Percentiles rank a stretch among this genome's conserved stretches.
Evolutionary conservation across 2,329 filamentous ascomycete species (phyloP).

Genomic region (Fusarium sp.): DNA sequence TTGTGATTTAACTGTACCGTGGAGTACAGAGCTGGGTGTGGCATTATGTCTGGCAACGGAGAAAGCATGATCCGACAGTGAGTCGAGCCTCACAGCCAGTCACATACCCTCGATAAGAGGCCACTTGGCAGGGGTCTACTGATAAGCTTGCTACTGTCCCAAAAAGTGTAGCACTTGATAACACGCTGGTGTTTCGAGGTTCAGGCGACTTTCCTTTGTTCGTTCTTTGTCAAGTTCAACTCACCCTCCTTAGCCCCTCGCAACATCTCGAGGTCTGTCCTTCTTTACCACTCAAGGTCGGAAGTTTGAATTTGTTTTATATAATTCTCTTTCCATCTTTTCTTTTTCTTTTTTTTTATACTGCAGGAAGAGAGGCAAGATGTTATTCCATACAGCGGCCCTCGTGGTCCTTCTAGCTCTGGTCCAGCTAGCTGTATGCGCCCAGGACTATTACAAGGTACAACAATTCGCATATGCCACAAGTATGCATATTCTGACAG

Average conservation of each 20-base stretch:
- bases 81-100: conserved; percentile 39
- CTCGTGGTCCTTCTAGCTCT: conserved; percentile 64
- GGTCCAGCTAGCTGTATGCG: conserved; percentile 65
- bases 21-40: not conserved
- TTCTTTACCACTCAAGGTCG: conserved; percentile 6
- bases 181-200: conserved; percentile 50
- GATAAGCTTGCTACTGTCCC: conserved; percentile 31
- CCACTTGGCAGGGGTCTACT: conserved; percentile 13
- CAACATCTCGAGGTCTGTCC: conserved; percentile 6
- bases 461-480: not conserved
- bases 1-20: not conserved
- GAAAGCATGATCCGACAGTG: conserved; percentile 18
- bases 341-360: conserved; percentile 16
- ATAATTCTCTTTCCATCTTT: not conserved
- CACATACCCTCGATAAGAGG: conserved; percentile 31
- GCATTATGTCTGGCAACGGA: not conserved
- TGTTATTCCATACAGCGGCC: conserved; percentile 63
- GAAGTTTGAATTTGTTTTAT: not conserved
- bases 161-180: conserved; percentile 45
- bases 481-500: conserved; percentile 3
- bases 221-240: conserved; percentile 6
- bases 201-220: conserved; percentile 22
- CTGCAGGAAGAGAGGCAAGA: conserved; percentile 46
- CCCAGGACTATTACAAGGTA: conserved; percentile 85
- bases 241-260: conserved; percentile 4